Base-by-base conservation (phyloP, 495 filamentous ascomycete species). In the Penicillium dipodomyicola region DNA sequence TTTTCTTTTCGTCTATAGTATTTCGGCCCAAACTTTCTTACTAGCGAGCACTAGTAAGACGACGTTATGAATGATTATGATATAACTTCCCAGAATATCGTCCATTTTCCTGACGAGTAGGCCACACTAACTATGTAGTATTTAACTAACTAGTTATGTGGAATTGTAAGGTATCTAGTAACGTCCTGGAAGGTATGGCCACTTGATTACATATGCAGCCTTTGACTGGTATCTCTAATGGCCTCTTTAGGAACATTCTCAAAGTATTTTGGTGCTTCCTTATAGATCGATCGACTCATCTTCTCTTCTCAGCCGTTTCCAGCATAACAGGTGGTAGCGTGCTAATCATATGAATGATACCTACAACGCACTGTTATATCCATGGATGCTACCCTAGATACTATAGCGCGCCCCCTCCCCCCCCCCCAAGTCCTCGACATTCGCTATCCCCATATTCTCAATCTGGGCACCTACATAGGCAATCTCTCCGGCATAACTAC, bases 401-500 rank as follows among this genome's bases (percentile, higher is more conserved):
- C 12, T 35, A 20, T n/a, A n/a, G n/a, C n/a, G n/a, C n/a, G n/a
- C n/a, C n/a, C n/a, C n/a, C n/a, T n/a, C n/a, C n/a, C n/a, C n/a
- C n/a, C n/a, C n/a, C 20, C 20, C 20, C 20, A 20, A 15, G 33
- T 35, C 12, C 33, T 35, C 32, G 32, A 35, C 14, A 35, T 33
- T 30, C 12, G 15, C 19, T 53, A 25, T 55, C n/a, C 44, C 54
- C 37, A 43, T 53, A 25, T 55, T 12, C 44, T 49, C 37, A 43
- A 32, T 46, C 39, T 20, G 12, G 3, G 4, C 12, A 14, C 12
- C 12, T 35, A 35, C 3, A 14, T 35, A 35, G 10, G 4, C 5
- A 15, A 35, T 42, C 17, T 46, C 11, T 20, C 49, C 48, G 67
- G 44, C 49, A 81, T 79, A 72, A 73, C 76, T 5, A 69, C 65